phyloP scores from a whole-genome alignment of 352 stramenopile genomes.

The Thraustochytrium sp. region DNA sequence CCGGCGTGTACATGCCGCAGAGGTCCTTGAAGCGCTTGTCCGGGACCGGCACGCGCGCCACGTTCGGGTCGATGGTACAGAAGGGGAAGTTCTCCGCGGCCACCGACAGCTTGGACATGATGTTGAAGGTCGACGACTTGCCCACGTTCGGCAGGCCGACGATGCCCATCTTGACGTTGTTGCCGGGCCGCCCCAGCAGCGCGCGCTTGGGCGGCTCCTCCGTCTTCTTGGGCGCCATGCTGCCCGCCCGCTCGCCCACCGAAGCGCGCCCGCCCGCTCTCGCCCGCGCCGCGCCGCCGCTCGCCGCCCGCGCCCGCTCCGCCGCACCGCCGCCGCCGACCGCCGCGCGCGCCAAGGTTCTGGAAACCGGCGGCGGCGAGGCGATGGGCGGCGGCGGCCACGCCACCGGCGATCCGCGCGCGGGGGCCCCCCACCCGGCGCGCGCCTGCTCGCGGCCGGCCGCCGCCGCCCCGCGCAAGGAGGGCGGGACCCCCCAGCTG shows the following conservation, averaged over 20 bases:
- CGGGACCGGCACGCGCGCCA: slow-evolving; percentile 88
- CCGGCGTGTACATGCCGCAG: slow-evolving; percentile 92
- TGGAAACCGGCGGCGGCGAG: too few relatives aligned
- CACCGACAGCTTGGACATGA: slow-evolving; percentile 63
- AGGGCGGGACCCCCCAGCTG: too few relatives aligned
- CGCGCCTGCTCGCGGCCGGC: too few relatives aligned
- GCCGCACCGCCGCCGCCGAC: too few relatives aligned
- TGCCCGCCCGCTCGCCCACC: neutral
- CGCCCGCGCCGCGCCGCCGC: too few relatives aligned
- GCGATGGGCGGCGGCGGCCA: too few relatives aligned
- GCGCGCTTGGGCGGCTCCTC: slow-evolving; percentile 54
- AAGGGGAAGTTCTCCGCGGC: slow-evolving; percentile 82
- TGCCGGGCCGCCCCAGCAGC: slow-evolving; percentile 59
- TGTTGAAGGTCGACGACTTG: slow-evolving; percentile 91
- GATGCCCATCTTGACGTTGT: slow-evolving; percentile 97
- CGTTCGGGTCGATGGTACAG: slow-evolving; percentile 98
- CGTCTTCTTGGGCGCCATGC: slow-evolving; percentile 69
- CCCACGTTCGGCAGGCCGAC: slow-evolving; percentile 98
- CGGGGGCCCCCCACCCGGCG: too few relatives aligned
- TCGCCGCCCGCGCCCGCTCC: too few relatives aligned
- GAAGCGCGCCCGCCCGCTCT: neutral
- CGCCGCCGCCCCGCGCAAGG: too few relatives aligned
- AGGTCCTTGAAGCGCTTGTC: slow-evolving; percentile 45
- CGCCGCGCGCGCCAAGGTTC: too few relatives aligned
- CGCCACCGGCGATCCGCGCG: too few relatives aligned